Evolutionary conservation across 495 filamentous ascomycete genomes (phyloP).

Genomic region (Aspergillus homomorphus): DNA sequence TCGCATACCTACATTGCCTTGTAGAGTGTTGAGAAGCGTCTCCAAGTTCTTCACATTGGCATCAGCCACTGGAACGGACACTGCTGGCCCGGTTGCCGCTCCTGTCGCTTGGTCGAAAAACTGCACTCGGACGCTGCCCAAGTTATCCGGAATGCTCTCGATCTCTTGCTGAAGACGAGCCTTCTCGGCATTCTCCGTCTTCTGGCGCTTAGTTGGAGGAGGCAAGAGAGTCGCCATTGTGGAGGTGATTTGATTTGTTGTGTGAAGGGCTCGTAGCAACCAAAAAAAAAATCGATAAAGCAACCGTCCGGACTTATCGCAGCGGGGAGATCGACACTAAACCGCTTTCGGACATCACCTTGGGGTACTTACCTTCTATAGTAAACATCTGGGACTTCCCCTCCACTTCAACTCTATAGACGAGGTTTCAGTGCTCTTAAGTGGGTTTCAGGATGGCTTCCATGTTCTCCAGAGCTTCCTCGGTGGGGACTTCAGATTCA

Average conservation of each 20-base stretch:
- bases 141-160: constrained; percentile 62
- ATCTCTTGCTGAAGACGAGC: constrained; percentile 74
- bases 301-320: constrained; percentile 21
- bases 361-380: too few species aligned
- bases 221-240: constrained; percentile 84
- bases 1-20: constrained; percentile 65
- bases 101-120: constrained; percentile 84
- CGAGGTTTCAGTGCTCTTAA: background rate
- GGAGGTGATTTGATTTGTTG: constrained; percentile 7
- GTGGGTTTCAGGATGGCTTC: constrained; percentile 1
- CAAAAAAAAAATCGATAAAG: constrained; percentile 17
- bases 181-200: constrained; percentile 69
- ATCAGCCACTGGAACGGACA: constrained; percentile 81
- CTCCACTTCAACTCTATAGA: constrained; percentile 1
- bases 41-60: constrained; percentile 88
- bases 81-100: constrained; percentile 60
- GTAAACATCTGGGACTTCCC: constrained; percentile 31
- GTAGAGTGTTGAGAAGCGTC: constrained; percentile 81
- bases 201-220: constrained; percentile 88
- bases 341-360: constrained; percentile 20
- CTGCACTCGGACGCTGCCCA: constrained; percentile 78
- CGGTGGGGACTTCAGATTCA: constrained; percentile 14
- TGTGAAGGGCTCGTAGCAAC: constrained; percentile 9
- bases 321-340: constrained; percentile 21
- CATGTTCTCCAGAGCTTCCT: constrained; percentile 20